phyloP scores from a whole-genome alignment of 352 stramenopile species.

The Phytophthora litchii region DNA sequence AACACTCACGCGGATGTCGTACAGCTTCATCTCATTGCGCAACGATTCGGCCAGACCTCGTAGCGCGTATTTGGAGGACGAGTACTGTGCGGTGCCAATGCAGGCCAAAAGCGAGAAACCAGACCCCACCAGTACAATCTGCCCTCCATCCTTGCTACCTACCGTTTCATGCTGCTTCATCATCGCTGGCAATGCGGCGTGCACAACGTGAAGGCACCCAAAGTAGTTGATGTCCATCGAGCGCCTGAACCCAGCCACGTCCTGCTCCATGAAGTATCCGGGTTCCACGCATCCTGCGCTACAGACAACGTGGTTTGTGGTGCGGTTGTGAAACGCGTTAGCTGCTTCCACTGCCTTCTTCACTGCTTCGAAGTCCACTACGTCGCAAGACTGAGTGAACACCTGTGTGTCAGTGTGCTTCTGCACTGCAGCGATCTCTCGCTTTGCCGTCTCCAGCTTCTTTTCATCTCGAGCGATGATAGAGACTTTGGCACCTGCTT shows the following conservation, averaged over 20 bases:
- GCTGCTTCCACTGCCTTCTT: conserved; percentile 44
- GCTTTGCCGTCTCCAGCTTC: conserved; percentile 43
- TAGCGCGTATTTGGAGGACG: conserved; percentile 56
- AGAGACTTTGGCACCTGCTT: conserved; percentile 45
- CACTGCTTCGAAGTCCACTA: conserved; percentile 43
- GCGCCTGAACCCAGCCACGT: conserved; percentile 38
- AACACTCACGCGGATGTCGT: conserved; percentile 45
- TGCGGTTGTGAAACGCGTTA: conserved; percentile 50
- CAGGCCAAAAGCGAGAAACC: conserved; percentile 52
- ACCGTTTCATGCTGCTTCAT: conserved; percentile 32
- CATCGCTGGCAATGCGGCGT: conserved; percentile 57
- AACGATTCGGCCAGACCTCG: conserved; percentile 61
- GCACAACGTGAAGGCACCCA: conserved; percentile 48
- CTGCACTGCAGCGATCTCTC: conserved; percentile 39
- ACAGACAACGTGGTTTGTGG: conserved; percentile 57
- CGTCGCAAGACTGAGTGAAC: conserved; percentile 55
- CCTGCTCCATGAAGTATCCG: conserved; percentile 64
- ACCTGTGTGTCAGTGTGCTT: conserved; percentile 25
- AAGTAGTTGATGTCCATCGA: conserved; percentile 76
- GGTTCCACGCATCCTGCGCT: conserved; percentile 47
- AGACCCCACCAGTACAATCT: conserved; percentile 55
- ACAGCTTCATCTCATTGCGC: conserved; percentile 50
- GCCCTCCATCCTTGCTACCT: conserved; percentile 25
- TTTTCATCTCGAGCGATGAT: conserved; percentile 44
- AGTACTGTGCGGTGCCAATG: conserved; percentile 51